A percentile compares a stretch with the other conserved stretches of the same genome.
Evolutionary conservation across 2,329 filamentous ascomycete species (phyloP).

Genomic region (Trichophyton verrucosum): DNA sequence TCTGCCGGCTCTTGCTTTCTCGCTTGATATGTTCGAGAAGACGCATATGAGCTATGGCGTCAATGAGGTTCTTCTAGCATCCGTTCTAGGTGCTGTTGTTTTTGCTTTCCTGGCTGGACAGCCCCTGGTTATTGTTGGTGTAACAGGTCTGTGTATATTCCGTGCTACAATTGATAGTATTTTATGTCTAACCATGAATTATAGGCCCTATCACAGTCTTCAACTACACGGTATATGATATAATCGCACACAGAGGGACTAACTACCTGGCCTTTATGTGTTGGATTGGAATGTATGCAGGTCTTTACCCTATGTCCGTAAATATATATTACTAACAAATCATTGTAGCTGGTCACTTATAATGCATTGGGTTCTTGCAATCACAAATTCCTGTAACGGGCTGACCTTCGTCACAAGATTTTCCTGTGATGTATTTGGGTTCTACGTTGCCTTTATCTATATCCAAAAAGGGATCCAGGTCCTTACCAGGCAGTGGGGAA

Average conservation of each 20-base stretch:
- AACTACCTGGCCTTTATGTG: conserved; percentile 85
- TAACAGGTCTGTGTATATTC: conserved; percentile 49
- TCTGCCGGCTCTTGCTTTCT: conserved; percentile 75
- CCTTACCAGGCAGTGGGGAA: conserved; percentile 58
- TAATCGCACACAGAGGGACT: conserved; percentile 62
- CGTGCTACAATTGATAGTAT: neutral
- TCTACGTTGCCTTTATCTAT: conserved; percentile 87
- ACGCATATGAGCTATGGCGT: conserved; percentile 76
- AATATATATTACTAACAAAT: neutral
- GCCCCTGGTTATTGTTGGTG: conserved; percentile 79
- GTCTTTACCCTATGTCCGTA: neutral
- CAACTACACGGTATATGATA: conserved; percentile 88
- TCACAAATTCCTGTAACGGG: conserved; percentile 77
- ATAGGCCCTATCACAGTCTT: conserved; percentile 80
- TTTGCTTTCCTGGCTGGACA: conserved; percentile 71
- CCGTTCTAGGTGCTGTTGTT: conserved; percentile 68
- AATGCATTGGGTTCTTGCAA: conserved; percentile 71
- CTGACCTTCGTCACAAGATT: conserved; percentile 85
- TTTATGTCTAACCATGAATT: neutral
- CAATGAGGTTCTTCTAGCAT: conserved; percentile 79
- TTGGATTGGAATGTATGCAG: conserved; percentile 66
- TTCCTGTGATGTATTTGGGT: conserved; percentile 86
- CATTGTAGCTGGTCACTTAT: conserved; percentile 59
- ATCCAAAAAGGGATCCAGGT: conserved; percentile 85
- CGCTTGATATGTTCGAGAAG: conserved; percentile 84